Conservation (phyloP, 371 early-diverging fungal genomes). For the Rhizopus delemar region DNA sequence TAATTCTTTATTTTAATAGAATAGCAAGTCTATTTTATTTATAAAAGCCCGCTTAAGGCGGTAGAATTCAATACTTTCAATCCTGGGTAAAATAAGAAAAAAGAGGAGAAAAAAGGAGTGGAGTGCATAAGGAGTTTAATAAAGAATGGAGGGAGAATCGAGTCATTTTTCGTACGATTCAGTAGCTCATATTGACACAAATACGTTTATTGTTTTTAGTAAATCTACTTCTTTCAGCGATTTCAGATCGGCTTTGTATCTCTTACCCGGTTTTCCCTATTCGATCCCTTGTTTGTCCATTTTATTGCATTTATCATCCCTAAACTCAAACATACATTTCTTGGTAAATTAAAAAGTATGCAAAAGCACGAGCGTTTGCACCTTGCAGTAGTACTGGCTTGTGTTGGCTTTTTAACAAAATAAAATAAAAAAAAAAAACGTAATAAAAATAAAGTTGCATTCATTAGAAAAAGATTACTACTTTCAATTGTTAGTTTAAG, state of each 20-base stretch:
- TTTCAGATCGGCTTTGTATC: too few relatives aligned
- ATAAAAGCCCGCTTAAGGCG: not conserved
- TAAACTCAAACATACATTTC: not conserved
- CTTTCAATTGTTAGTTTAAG: too few relatives aligned
- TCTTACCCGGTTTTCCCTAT: not conserved
- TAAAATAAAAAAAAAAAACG: not conserved
- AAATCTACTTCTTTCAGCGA: too few relatives aligned
- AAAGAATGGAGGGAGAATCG: conserved; percentile 3
- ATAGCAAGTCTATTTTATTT: not conserved
- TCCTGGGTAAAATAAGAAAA: conserved; percentile 5
- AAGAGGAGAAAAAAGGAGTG: not conserved
- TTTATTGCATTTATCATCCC: too few relatives aligned
- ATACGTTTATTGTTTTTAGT: too few relatives aligned
- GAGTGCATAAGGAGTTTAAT: not conserved
- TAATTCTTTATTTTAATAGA: too few relatives aligned
- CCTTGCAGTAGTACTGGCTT: not conserved
- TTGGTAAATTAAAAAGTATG: conserved; percentile 1
- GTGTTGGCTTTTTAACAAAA: not conserved
- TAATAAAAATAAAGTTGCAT: not conserved
- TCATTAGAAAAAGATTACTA: too few relatives aligned
- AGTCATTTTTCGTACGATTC: not conserved
- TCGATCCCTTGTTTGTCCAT: not conserved
- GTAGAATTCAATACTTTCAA: not conserved
- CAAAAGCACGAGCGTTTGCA: not conserved
- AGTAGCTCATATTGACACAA: too few relatives aligned